Percentiles rank a stretch among this genome's conserved stretches.
These are phyloP conservation scores for Rossbeevera mucosa DNA, from an alignment of 768 basidiomycete species.

Conservation along the genomic window DNA sequence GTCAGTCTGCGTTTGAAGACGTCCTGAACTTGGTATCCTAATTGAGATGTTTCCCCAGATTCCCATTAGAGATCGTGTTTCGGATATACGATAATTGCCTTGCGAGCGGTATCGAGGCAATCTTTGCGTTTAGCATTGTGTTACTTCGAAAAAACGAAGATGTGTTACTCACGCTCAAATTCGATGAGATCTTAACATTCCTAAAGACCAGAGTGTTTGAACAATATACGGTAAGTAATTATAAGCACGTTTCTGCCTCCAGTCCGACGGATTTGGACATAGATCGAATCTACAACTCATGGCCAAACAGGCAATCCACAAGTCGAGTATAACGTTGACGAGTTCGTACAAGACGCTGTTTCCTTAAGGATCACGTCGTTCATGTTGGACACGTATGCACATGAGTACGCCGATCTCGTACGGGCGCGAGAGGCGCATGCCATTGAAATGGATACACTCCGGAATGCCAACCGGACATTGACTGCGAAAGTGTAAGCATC, in stretches of 20 bases:
- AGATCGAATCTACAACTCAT: constrained; percentile 30
- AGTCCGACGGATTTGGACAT: neutral
- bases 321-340: constrained; percentile 61
- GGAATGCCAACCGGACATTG: constrained; percentile 73
- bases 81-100: constrained; percentile 96
- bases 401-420: constrained; percentile 82
- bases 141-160: constrained; percentile 88
- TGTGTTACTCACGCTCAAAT: constrained; percentile 70
- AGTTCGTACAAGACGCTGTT: constrained; percentile 85
- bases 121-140: constrained; percentile 90
- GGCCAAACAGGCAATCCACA: constrained; percentile 14
- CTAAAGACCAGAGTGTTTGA: constrained; percentile 82
- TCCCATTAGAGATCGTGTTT: constrained; percentile 91
- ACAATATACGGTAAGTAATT: constrained; percentile 53
- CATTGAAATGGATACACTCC: constrained; percentile 74
- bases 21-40: neutral
- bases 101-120: constrained; percentile 94
- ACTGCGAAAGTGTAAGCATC: constrained; percentile 70
- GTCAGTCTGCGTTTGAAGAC: constrained; percentile 36
- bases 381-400: constrained; percentile 87
- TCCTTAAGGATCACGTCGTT: constrained; percentile 88
- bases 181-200: constrained; percentile 86
- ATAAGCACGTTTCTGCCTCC: neutral
- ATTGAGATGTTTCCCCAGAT: constrained; percentile 43
- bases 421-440: constrained; percentile 79